These are phyloP conservation scores for Cadophora gregata DNA, from an alignment of 2,329 filamentous ascomycete genomes.

Conservation along the genomic window DNA sequence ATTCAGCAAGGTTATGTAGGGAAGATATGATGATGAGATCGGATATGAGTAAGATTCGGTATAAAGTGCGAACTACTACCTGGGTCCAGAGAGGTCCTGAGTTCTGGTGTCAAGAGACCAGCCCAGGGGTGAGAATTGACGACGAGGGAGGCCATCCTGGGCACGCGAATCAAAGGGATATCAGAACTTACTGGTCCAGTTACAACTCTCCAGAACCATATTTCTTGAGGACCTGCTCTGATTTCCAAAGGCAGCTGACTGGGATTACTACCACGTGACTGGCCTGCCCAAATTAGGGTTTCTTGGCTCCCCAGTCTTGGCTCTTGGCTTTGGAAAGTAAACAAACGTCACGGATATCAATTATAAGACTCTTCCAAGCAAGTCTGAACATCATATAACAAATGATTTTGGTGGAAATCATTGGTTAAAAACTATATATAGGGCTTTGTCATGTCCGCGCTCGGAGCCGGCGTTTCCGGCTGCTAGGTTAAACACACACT, in stretches of 20 bases:
- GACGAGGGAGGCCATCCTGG: neutral
- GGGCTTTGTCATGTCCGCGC: neutral
- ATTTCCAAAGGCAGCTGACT: neutral
- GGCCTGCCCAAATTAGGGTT: neutral
- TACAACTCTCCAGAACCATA: too few relatives aligned
- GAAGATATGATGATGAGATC: conserved; percentile 4
- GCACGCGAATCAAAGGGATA: neutral
- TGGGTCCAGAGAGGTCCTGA: conserved; percentile 12
- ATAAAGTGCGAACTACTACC: conserved; percentile 13
- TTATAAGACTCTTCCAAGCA: neutral
- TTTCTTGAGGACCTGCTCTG: neutral
- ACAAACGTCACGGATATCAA: neutral
- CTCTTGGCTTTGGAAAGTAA: conserved; percentile 11
- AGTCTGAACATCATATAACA: neutral
- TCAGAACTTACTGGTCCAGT: neutral
- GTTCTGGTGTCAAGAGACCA: conserved; percentile 1
- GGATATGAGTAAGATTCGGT: conserved; percentile 4
- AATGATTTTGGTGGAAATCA: neutral
- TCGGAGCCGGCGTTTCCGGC: conserved; percentile 9
- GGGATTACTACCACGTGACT: neutral
- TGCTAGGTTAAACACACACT: neutral
- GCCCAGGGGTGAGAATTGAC: neutral
- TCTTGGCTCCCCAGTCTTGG: conserved; percentile 8
- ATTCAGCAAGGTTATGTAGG: too few relatives aligned
- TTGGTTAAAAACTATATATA: neutral